Conservation (phyloP, 225 moss, liverwort and hornwort genomes). For the Takakia lepidozioides region DNA sequence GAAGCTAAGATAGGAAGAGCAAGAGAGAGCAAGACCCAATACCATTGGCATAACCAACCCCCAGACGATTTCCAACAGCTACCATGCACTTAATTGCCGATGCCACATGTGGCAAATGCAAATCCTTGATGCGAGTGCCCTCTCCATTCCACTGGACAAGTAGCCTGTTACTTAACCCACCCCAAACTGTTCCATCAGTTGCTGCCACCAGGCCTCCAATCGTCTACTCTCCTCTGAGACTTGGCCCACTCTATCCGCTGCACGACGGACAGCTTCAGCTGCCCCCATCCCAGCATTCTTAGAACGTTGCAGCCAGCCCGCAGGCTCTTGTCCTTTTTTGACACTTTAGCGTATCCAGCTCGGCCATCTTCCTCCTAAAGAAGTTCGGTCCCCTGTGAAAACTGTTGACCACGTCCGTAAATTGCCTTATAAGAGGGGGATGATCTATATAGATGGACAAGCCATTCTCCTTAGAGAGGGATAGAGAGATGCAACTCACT, state of each 20-base stretch:
- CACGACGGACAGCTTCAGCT: constrained; percentile 81
- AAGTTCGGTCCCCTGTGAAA: constrained; percentile 25
- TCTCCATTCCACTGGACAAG: constrained; percentile 77
- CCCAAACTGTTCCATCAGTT: constrained; percentile 89
- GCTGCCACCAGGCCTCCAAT: constrained; percentile 70
- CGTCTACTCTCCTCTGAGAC: constrained; percentile 61
- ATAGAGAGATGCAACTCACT: too few species aligned
- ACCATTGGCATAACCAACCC: constrained; percentile 91
- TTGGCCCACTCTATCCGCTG: constrained; percentile 63
- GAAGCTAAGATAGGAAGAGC: too few species aligned
- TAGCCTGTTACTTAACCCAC: constrained; percentile 79
- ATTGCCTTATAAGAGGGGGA: not conserved
- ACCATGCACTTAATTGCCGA: constrained; percentile 69
- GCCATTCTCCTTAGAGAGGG: too few species aligned
- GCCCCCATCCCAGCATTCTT: constrained; percentile 54
- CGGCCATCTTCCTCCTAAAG: constrained; percentile 59
- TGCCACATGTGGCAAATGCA: constrained; percentile 21
- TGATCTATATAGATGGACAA: not conserved
- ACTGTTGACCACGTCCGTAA: constrained; percentile 10
- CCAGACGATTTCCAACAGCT: constrained; percentile 73
- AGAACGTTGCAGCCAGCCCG: constrained; percentile 87
- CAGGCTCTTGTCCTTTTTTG: constrained; percentile 70
- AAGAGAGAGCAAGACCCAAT: constrained; percentile 3
- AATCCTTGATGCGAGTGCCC: constrained; percentile 47
- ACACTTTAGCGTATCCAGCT: too few species aligned